Base-by-base conservation (phyloP, 2,329 filamentous ascomycete species). In the Aspergillus caelatus region DNA sequence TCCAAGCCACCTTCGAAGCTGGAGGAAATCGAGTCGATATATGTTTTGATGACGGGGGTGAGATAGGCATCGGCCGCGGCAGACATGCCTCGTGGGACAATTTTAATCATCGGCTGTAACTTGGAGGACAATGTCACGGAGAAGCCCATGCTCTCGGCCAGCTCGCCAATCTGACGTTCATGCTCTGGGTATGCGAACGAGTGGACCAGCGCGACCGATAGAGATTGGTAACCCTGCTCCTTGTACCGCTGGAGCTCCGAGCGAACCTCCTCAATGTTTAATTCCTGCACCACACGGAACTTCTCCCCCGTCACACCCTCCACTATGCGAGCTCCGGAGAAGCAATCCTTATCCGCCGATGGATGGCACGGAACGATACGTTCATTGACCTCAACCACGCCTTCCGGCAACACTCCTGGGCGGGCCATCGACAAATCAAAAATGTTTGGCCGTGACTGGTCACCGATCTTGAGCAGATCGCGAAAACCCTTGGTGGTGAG, bases 151-250 rank as follows among this genome's bases (percentile, higher is more conserved):
- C 93, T 88, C 67, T 84, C 84, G 0, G 94, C 94, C 60, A 96
- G 81, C 66, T 85, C 85, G n/a, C 93, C 93, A 23, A 97, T 86
- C 48, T 91, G 74, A 0, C 87, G 87, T 74, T 97, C 94, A 70
- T 97, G 94, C 41, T 92, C 87, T 0, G 92, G 93, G 72, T 92
- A 97, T 0, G 93, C 95, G 74, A 96, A 97, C 4, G 91, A 92
- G 75, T 97, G 93, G 85, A 96, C 92, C 62, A 97, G 80, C 65
- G 92, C 95, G 2, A 97, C 92, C 2, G 93, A 93, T 68, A 96
- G 88, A 71, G 92, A 95, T 67, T 85, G 85, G 67, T 94, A 89
- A 0, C 91, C 91, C 59, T 84, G 80, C 63, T 91, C 87, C 67
- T 86, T 91, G 14, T 96, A 82, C 8, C 83, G 82, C 75, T 92